phyloP scores from a whole-genome alignment of 371 early-diverging fungal species.

The Mucor plumbeus region DNA sequence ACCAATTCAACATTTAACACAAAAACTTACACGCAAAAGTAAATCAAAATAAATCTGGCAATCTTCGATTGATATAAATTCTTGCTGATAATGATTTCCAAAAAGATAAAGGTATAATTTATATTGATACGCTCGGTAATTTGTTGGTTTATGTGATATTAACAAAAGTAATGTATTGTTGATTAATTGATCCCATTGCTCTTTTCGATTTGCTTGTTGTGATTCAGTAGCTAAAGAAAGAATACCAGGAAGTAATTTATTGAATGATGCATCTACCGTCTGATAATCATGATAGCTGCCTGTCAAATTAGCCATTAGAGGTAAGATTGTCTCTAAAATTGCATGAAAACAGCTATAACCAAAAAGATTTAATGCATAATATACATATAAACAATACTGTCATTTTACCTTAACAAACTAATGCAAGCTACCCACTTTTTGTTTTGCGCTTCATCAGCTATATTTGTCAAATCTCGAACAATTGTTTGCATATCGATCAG shows the following conservation, averaged over 20 bases:
- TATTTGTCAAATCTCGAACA: constrained; percentile 16
- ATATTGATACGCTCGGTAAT: constrained; percentile 29
- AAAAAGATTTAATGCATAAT: background rate
- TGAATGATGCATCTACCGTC: constrained; percentile 18
- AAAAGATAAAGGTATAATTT: constrained; percentile 28
- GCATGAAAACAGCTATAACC: constrained; percentile 24
- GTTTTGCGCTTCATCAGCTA: constrained; percentile 3
- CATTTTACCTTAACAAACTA: constrained; percentile 31
- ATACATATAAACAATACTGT: background rate
- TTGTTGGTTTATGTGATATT: background rate
- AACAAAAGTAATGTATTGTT: constrained; percentile 6
- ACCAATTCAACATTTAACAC: background rate
- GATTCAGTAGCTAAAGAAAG: constrained; percentile 28
- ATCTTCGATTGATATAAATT: background rate
- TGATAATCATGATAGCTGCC: background rate
- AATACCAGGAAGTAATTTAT: constrained; percentile 27
- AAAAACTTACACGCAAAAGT: constrained; percentile 30
- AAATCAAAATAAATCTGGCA: constrained; percentile 20
- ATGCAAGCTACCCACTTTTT: constrained; percentile 28
- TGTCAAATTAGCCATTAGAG: background rate
- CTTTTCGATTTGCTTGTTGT: constrained; percentile 13
- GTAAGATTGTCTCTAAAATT: constrained; percentile 21
- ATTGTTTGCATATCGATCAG: constrained; percentile 43
- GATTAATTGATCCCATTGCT: constrained; percentile 28
- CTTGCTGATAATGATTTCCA: constrained; percentile 5